These are phyloP conservation scores for Citrus unshiu DNA, from an alignment of 345 rosid genomes.

Conservation along the genomic window DNA sequence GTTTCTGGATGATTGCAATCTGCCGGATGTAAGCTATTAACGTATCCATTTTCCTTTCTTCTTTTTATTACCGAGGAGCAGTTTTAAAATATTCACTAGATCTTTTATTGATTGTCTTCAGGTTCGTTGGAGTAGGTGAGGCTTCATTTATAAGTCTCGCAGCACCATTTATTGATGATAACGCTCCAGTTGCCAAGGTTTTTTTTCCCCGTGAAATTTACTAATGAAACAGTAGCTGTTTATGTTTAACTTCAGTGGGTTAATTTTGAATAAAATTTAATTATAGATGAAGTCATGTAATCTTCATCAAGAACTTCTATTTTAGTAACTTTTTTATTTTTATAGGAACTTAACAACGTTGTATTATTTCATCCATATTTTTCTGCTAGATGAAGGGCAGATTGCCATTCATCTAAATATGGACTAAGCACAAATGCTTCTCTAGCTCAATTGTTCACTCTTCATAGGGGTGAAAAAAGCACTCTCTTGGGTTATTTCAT, in stretches of 20 bases:
- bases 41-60: constrained; percentile 4
- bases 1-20: constrained; percentile 79
- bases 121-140: constrained; percentile 98
- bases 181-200: constrained; percentile 85
- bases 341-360: background rate
- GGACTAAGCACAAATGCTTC: background rate
- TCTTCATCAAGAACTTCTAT: background rate
- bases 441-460: background rate
- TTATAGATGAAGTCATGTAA: background rate
- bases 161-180: constrained; percentile 95
- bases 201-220: background rate
- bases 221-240: background rate
- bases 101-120: constrained; percentile 23
- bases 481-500: background rate
- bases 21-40: constrained; percentile 72
- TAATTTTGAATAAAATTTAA: background rate
- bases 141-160: constrained; percentile 98
- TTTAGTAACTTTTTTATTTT: background rate
- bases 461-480: background rate
- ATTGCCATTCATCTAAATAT: background rate
- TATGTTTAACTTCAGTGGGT: background rate
- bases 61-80: background rate
- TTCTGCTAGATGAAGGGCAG: background rate
- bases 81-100: background rate
- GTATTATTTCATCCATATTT: background rate